A percentile compares a stretch with the other conserved stretches of the same genome.
Conservation (phyloP, 495 filamentous ascomycete genomes). For the Neurospora terricola region DNA sequence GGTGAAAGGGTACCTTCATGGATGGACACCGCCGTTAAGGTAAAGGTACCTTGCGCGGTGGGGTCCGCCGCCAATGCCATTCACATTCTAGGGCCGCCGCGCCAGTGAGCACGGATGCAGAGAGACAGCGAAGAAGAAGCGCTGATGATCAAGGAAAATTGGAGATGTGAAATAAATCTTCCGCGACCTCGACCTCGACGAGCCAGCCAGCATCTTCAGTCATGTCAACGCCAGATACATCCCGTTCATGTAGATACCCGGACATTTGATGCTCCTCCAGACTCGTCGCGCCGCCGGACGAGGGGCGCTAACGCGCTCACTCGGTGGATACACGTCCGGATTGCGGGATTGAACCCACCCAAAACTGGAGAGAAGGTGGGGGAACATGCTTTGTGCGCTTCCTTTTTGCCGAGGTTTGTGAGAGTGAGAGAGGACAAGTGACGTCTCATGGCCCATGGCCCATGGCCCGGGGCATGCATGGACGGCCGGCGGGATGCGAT, state of each 20-base stretch:
- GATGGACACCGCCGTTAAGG: background rate
- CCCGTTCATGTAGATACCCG: background rate
- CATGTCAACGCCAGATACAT: background rate
- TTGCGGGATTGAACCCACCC: background rate
- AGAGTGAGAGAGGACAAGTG: constrained; percentile 8
- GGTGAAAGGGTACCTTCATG: background rate
- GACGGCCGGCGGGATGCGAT: background rate
- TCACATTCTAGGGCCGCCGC: background rate
- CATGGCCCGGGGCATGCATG: background rate
- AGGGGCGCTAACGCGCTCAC: background rate
- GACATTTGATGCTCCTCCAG: background rate
- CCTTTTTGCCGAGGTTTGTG: constrained; percentile 25
- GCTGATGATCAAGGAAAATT: background rate
- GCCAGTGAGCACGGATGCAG: background rate
- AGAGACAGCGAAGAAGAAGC: background rate
- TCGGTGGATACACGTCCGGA: background rate
- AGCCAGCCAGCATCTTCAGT: background rate
- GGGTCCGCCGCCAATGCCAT: background rate
- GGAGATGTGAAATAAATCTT: background rate
- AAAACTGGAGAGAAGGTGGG: background rate
- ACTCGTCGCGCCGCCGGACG: background rate
- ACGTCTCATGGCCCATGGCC: constrained; percentile 18
- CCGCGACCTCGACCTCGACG: background rate
- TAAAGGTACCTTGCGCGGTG: background rate
- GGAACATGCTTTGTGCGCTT: constrained; percentile 1